phyloP scores from a whole-genome alignment of 2,329 filamentous ascomycete species.

The Trichoderma sp. region DNA sequence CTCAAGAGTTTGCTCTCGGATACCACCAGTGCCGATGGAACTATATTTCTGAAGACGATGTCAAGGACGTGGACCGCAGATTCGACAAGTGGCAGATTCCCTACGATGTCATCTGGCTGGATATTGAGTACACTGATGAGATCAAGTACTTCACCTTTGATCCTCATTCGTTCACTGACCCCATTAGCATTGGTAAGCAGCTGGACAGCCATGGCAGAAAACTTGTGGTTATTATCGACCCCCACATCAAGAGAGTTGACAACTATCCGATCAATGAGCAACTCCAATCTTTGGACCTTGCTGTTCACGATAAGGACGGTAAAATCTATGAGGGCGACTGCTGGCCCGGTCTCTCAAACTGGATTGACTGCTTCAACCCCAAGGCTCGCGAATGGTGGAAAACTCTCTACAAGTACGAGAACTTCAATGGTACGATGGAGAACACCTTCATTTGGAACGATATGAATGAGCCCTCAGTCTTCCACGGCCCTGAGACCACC shows the following conservation, averaged over 20 bases:
- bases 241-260: constrained; percentile 91
- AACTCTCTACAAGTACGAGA: constrained; percentile 79
- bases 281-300: constrained; percentile 78
- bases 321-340: constrained; percentile 95
- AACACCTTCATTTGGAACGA: constrained; percentile 99
- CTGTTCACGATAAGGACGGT: constrained; percentile 84
- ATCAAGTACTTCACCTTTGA: constrained; percentile 99
- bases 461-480: constrained; percentile 99
- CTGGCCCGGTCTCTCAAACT: constrained; percentile 96
- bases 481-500: constrained; percentile 96
- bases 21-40: constrained; percentile 99
- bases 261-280: constrained; percentile 76
- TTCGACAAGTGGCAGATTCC: constrained; percentile 95
- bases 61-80: constrained; percentile 92
- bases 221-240: constrained; percentile 91
- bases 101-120: constrained; percentile 98
- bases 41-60: constrained; percentile 94
- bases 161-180: constrained; percentile 79
- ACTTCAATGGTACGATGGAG: constrained; percentile 78
- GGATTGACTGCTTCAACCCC: constrained; percentile 96
- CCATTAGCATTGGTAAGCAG: constrained; percentile 82
- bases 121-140: constrained; percentile 95
- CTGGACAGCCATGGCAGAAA: constrained; percentile 83
- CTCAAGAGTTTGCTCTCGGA: constrained; percentile 85
- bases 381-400: constrained; percentile 90